Base-by-base conservation (phyloP, 2,329 filamentous ascomycete genomes). In the Pseudomassariella vexata region DNA sequence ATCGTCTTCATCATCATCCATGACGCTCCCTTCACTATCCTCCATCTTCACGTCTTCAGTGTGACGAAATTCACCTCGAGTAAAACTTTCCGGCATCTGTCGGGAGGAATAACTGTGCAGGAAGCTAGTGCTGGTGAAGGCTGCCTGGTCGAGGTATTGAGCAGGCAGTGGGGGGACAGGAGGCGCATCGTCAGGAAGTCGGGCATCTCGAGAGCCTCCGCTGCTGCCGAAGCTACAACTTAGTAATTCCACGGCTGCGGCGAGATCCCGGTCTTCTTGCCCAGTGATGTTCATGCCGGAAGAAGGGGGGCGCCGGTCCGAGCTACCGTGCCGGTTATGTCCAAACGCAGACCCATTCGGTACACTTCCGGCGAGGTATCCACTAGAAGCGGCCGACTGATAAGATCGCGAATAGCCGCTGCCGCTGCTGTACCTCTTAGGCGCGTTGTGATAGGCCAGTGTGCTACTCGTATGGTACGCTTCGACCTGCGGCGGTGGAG, bases 191-290 rank as follows among this genome's bases (percentile, higher is more conserved):
- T 74, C 66, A 5, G 78, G 72, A 38, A 88, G 65, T 30, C 72
- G 68, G 24, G 80, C 70, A 35, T 77, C 68, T 41, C 73, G 77
- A 48, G 81, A 75, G 39, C 85, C 79, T 28, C 58, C 70, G 46
- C 70, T 75, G 56, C 88, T 95, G 44, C 82, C 81, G 56, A 94
- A 92, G 58, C 87, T 94, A 70, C 87, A 94, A 60, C 85, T 90
- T 41, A 95, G 77, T 44, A 95, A 69, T 47, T 92, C 86, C 30
- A 95, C 86, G 3, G 90, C 89, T 10, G 89, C 89, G 14, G 88
- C 90, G 37, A 96, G 71, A 44, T 94, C 86, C 28, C 79, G 82
- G 52, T 94, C 89, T 42, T 94, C 87, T 48, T 90, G 79, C 35
- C 86, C 82, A 7, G 79, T 81, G 32, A 70, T 67, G 52, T 82